Evolutionary conservation across 2,329 filamentous ascomycete genomes (phyloP).

Genomic region (Sclerotinia sclerotiorum): DNA sequence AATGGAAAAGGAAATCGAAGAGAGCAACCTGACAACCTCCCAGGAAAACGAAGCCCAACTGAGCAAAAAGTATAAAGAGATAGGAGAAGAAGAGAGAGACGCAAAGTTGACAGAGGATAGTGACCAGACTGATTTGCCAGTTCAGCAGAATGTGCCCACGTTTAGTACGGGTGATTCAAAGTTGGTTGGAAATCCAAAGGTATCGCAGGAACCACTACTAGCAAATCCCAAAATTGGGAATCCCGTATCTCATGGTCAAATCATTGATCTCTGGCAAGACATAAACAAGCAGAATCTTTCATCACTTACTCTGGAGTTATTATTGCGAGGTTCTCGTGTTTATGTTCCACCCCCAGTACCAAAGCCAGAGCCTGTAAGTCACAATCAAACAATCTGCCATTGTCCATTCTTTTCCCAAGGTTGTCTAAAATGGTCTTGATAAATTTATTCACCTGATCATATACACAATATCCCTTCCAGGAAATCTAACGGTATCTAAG

Average conservation of each 20-base stretch:
- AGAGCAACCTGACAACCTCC: not conserved
- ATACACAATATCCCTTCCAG: too few relatives aligned
- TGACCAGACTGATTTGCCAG: not conserved
- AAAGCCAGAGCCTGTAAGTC: constrained; percentile 71
- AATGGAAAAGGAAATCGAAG: not conserved
- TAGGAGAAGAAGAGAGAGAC: not conserved
- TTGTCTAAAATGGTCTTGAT: not conserved
- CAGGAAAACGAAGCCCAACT: not conserved
- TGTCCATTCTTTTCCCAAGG: not conserved
- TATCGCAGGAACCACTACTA: constrained; percentile 49
- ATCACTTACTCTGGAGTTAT: constrained; percentile 59
- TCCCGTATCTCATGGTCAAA: constrained; percentile 69
- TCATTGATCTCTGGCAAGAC: constrained; percentile 60
- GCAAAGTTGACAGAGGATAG: not conserved
- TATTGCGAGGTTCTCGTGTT: constrained; percentile 70
- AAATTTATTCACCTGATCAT: not conserved
- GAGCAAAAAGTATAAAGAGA: not conserved
- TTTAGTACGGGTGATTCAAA: not conserved
- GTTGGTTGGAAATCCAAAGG: not conserved
- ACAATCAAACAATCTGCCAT: not conserved
- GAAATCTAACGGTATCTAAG: not conserved
- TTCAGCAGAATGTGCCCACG: not conserved
- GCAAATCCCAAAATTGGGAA: constrained; percentile 51
- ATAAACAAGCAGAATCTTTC: constrained; percentile 45
- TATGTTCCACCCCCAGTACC: constrained; percentile 79